Base-by-base conservation (phyloP, 805 yeast genomes). In the Hanseniaspora lindneri region DNA sequence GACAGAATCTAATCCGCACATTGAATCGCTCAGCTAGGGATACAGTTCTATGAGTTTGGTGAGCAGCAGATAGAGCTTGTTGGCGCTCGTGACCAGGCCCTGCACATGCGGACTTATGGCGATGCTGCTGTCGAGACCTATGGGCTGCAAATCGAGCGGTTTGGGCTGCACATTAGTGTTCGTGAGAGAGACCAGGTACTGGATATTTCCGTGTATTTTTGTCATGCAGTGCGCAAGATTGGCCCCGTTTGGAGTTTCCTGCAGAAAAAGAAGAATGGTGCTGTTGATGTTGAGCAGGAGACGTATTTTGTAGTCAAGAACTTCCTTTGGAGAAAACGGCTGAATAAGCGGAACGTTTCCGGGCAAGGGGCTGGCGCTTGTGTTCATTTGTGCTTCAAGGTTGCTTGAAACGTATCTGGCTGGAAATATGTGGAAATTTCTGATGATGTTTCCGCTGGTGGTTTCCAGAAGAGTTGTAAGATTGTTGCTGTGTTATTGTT, bases 281-380 rank as follows among this genome's bases (percentile, higher is more conserved):
- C 59, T 60, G 48, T 61, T 63, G 43, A 64, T 63, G 56, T 58
- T 68, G 46, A 60, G 49, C n/a, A 60, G 53, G 27, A 64, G 54
- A 37, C 63, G 63, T 2, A 64, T 58, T 51, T 62, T 61, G 54
- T 62, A 66, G 34, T 62, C 64, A 5, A 54, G 49, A 41, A 58
- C 65, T 33, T 57, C 60, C 13, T 55, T 56, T 9, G 56, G 55
- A 24, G 61, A 47, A 19, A 50, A 30, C 1, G 43, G 27, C 4
- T 30, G 43, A 11, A 39, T 35, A 4, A 19, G 19, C 6, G 43
- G 43, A 10, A 43, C n/a, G n/a, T n/a, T n/a, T n/a, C n/a, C n/a
- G n/a, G n/a, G n/a, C n/a, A n/a, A n/a, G n/a, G n/a, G n/a, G n/a
- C n/a, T n/a, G n/a, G n/a, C n/a, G n/a, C n/a, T n/a, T n/a, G n/a